Percentiles rank a stretch among this genome's conserved stretches.
Conservation (phyloP, 768 basidiomycete genomes). For the Russula olivacea region DNA sequence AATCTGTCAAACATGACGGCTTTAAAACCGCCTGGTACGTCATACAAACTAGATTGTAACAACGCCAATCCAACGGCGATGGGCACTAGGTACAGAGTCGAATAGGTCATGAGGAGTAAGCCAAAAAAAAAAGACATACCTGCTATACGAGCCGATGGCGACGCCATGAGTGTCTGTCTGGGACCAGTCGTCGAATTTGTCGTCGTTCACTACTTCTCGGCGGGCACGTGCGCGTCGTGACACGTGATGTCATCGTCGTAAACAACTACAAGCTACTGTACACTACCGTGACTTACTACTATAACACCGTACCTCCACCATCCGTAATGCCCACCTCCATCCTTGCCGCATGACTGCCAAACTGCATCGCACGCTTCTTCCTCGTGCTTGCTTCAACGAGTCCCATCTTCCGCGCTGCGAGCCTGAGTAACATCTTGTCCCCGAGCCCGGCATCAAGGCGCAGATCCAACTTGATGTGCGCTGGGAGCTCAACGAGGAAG, state of each 20-base stretch:
- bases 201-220: background rate
- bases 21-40: constrained; percentile 74
- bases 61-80: constrained; percentile 43
- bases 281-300: too few species aligned
- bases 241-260: background rate
- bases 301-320: constrained; percentile 37
- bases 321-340: constrained; percentile 60
- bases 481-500: constrained; percentile 72
- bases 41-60: constrained; percentile 49
- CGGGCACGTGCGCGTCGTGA: background rate
- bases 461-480: constrained; percentile 78
- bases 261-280: too few species aligned
- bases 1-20: constrained; percentile 99
- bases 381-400: constrained; percentile 64
- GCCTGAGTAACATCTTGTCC: constrained; percentile 81
- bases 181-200: too few species aligned
- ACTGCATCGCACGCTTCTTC: constrained; percentile 96
- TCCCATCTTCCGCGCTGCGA: constrained; percentile 68
- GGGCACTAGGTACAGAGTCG: constrained; percentile 63
- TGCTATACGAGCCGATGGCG: constrained; percentile 11
- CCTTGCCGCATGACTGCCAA: constrained; percentile 81
- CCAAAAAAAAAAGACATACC: constrained; percentile 21
- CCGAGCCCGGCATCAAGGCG: constrained; percentile 69
- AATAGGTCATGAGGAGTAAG: constrained; percentile 40
- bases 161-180: constrained; percentile 1